phyloP scores from a whole-genome alignment of 176 grass and related monocot species.

The Poa annua region DNA sequence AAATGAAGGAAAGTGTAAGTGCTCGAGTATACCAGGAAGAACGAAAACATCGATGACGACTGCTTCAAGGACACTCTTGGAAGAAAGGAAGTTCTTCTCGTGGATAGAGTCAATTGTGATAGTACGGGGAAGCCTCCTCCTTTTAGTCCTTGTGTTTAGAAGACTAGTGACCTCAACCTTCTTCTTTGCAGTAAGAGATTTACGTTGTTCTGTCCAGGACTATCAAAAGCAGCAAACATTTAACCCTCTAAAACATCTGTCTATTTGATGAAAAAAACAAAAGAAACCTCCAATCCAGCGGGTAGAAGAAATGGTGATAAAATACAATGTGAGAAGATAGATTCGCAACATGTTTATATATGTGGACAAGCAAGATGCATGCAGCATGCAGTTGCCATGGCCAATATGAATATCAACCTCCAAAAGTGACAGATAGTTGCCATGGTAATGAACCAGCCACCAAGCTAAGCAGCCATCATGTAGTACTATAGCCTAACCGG shows the following conservation, averaged over 20 bases:
- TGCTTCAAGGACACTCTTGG: too few relatives aligned
- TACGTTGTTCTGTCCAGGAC: slow-evolving; percentile 87
- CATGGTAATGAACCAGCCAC: neutral
- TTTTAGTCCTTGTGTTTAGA: slow-evolving; percentile 62
- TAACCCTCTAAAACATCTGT: neutral
- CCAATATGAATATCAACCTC: neutral
- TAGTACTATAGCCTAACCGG: neutral
- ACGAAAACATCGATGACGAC: too few relatives aligned
- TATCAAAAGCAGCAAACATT: slow-evolving; percentile 42
- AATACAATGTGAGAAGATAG: neutral
- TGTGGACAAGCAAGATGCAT: neutral
- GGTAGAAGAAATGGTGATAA: slow-evolving; percentile 11
- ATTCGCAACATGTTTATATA: neutral
- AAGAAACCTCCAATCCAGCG: neutral
- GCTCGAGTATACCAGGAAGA: too few relatives aligned
- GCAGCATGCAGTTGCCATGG: neutral
- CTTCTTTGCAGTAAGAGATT: slow-evolving; percentile 69
- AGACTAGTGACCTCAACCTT: slow-evolving; percentile 64
- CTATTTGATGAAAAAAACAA: neutral
- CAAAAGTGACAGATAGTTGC: too few relatives aligned
- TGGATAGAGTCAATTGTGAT: slow-evolving; percentile 78
- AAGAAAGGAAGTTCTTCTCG: slow-evolving; percentile 58
- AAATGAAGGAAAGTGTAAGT: too few relatives aligned
- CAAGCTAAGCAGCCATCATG: neutral
- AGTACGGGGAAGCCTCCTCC: slow-evolving; percentile 65